Conservation (phyloP, 305 asterid genomes). For the Fraxinus paxiana region DNA sequence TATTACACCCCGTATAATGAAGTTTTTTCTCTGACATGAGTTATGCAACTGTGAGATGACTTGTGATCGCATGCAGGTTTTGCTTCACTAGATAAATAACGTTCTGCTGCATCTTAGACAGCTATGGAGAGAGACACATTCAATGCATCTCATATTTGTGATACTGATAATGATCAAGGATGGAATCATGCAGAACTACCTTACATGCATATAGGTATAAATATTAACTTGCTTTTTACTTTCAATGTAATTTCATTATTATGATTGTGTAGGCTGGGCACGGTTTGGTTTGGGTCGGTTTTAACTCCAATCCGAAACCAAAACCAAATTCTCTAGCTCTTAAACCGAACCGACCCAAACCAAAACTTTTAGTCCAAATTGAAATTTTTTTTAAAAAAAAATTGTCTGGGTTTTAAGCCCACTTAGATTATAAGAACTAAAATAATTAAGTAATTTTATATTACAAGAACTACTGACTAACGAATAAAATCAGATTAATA, state of each 20-base stretch:
- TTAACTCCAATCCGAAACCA: too few relatives aligned
- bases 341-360: too few relatives aligned
- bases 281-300: too few relatives aligned
- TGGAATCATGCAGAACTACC: background rate
- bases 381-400: too few relatives aligned
- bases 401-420: too few relatives aligned
- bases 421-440: too few relatives aligned
- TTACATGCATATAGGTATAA: background rate
- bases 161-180: background rate
- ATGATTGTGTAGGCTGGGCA: background rate
- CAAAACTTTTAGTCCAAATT: too few relatives aligned
- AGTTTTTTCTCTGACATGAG: background rate
- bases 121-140: background rate
- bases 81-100: background rate
- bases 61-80: background rate
- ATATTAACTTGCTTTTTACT: background rate
- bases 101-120: background rate
- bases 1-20: background rate
- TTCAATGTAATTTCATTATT: background rate
- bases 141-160: background rate
- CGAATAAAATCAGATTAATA: too few relatives aligned
- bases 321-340: too few relatives aligned
- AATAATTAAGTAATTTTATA: too few relatives aligned
- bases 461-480: too few relatives aligned
- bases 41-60: background rate